Percentiles rank a stretch among this genome's conserved stretches.
These are phyloP conservation scores for Durusdinium trenchii DNA, from an alignment of 73 alveolate genomes.

Conservation along the genomic window DNA sequence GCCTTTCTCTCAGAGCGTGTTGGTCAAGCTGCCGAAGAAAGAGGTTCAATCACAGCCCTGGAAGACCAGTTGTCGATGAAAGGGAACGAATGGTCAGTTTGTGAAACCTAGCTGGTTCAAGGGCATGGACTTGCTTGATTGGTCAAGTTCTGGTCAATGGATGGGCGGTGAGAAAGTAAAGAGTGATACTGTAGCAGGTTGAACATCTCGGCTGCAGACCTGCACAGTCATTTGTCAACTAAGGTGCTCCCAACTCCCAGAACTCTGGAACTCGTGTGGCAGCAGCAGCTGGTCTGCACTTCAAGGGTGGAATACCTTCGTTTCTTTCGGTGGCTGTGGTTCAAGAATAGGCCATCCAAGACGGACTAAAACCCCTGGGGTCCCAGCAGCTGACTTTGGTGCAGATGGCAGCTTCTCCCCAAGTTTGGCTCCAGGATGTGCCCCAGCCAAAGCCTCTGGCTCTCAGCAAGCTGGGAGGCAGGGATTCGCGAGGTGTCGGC, in stretches of 20 bases:
- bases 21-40: not conserved
- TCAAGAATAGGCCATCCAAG: not conserved
- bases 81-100: too few relatives aligned
- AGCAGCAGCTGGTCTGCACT: not conserved
- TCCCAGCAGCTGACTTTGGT: not conserved
- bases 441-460: constrained; percentile 93
- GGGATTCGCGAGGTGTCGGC: not conserved
- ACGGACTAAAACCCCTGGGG: not conserved
- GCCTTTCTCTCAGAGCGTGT: not conserved
- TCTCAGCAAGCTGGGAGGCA: constrained; percentile 87
- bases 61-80: too few relatives aligned
- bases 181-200: too few relatives aligned
- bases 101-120: too few relatives aligned
- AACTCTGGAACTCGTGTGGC: constrained; percentile 65
- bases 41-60: too few relatives aligned
- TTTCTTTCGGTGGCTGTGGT: not conserved
- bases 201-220: too few relatives aligned
- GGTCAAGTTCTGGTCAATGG: too few relatives aligned
- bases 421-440: constrained; percentile 2
- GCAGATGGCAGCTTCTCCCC: not conserved
- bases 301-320: not conserved
- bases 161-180: too few relatives aligned
- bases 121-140: too few relatives aligned
- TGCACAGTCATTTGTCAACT: too few relatives aligned
- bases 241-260: constrained; percentile 79